phyloP scores from a whole-genome alignment of 1,284 basidiomycete genomes.

The Paramarasmius palmivorus region DNA sequence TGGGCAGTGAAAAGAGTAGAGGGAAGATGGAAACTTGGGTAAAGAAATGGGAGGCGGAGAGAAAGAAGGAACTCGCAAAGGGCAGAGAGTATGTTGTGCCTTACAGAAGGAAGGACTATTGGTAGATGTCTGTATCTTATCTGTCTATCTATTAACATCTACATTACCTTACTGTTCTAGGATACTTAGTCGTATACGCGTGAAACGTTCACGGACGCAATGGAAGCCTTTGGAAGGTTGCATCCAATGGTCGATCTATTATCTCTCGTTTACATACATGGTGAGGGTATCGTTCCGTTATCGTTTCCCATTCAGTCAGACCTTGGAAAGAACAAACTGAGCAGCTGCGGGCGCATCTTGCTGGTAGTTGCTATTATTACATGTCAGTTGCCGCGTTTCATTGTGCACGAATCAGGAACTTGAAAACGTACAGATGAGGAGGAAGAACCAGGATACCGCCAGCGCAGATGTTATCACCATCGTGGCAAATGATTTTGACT shows the following conservation, averaged over 20 bases:
- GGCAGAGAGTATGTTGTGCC: constrained; percentile 54
- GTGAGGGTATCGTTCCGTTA: constrained; percentile 23
- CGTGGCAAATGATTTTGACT: constrained; percentile 31
- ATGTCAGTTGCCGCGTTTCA: background rate
- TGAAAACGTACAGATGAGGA: constrained; percentile 23
- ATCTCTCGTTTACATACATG: constrained; percentile 39
- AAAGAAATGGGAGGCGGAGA: constrained; percentile 83
- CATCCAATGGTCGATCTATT: background rate
- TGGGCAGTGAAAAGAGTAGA: constrained; percentile 77
- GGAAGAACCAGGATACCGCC: constrained; percentile 27
- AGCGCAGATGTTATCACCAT: constrained; percentile 32
- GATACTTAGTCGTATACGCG: too few relatives aligned
- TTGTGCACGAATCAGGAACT: background rate
- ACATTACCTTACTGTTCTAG: background rate
- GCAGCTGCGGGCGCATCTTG: constrained; percentile 10
- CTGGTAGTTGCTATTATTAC: constrained; percentile 5
- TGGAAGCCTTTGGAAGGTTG: too few relatives aligned
- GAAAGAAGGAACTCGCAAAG: constrained; percentile 45
- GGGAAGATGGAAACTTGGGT: constrained; percentile 89
- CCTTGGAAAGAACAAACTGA: constrained; percentile 4
- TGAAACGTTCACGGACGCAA: too few relatives aligned
- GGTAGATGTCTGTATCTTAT: constrained; percentile 50
- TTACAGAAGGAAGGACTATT: constrained; percentile 66
- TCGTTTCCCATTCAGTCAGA: background rate
- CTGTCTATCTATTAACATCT: background rate